A percentile compares a stretch with the other conserved stretches of the same genome.
Conservation (phyloP, 352 stramenopile species). For the Phytophthora fragariaefolia region DNA sequence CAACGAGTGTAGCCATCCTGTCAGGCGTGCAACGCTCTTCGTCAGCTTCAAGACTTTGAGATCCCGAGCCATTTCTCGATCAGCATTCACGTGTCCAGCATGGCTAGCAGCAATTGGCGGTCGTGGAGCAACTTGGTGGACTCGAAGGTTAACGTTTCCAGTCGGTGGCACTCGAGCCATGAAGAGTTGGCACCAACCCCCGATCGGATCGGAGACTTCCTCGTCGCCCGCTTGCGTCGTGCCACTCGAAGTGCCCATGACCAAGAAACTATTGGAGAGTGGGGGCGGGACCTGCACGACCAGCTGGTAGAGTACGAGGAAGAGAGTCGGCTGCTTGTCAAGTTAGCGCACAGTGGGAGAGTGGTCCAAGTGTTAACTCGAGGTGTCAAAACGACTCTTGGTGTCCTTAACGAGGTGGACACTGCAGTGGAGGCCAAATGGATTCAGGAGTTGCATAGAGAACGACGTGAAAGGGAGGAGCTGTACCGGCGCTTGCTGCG, state of each 20-base stretch:
- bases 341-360: constrained; percentile 24
- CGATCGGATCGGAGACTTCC: neutral
- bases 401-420: neutral
- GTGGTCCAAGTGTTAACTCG: constrained; percentile 8
- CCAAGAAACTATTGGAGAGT: neutral
- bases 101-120: constrained; percentile 2
- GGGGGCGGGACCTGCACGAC: neutral
- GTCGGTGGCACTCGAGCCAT: constrained; percentile 9
- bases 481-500: constrained; percentile 6
- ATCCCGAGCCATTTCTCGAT: too few species aligned
- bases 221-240: neutral
- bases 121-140: constrained; percentile 3
- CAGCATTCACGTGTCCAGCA: too few species aligned
- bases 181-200: neutral
- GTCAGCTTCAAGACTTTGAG: too few species aligned
- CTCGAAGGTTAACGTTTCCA: constrained; percentile 1
- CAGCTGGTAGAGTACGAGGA: constrained; percentile 22
- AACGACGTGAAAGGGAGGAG: too few species aligned
- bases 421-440: neutral
- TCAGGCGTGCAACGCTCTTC: too few species aligned
- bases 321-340: constrained; percentile 22
- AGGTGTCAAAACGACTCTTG: neutral
- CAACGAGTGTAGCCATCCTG: too few species aligned
- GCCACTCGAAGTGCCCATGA: neutral
- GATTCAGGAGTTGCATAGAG: constrained; percentile 3